These are phyloP conservation scores for Viola odorata DNA, from an alignment of 345 rosid species.

Conservation along the genomic window DNA sequence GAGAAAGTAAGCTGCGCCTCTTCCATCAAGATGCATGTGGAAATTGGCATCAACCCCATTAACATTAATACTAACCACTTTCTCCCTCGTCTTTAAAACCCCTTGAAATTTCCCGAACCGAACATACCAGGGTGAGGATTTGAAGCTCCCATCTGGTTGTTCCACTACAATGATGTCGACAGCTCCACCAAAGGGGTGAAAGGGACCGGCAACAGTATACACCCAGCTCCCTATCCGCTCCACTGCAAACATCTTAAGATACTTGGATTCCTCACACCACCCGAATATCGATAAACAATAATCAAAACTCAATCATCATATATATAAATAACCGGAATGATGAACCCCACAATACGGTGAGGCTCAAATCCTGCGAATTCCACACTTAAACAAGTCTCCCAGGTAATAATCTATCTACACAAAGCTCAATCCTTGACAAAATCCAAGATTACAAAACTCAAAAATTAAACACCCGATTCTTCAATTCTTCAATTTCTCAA, in stretches of 20 bases:
- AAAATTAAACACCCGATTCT: not conserved
- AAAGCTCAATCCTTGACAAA: not conserved
- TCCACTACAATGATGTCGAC: constrained; percentile 91
- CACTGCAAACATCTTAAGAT: constrained; percentile 57
- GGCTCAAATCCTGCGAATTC: constrained; percentile 3
- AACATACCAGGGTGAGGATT: constrained; percentile 98
- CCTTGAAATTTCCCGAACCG: constrained; percentile 96
- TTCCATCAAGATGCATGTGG: constrained; percentile 76
- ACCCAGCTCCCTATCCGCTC: constrained; percentile 91
- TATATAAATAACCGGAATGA: constrained; percentile 4
- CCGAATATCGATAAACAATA: constrained; percentile 16
- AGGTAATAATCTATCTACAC: not conserved
- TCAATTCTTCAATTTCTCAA: constrained; percentile 4
- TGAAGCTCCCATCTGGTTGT: constrained; percentile 90
- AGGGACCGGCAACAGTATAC: constrained; percentile 71
- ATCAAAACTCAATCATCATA: constrained; percentile 18
- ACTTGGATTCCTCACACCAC: constrained; percentile 16
- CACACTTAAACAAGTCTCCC: no score
- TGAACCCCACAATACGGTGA: constrained; percentile 7
- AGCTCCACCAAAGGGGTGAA: constrained; percentile 98
- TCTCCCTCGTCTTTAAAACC: constrained; percentile 65
- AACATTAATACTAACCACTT: constrained; percentile 55
- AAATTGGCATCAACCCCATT: constrained; percentile 66
- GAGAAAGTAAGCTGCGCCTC: constrained; percentile 91
- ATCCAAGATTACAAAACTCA: constrained; percentile 15